Evolutionary conservation across 305 asterid species (phyloP), one percentile per base, ranked within the genome.

Genomic region (Fraxinus dipetala): DNA sequence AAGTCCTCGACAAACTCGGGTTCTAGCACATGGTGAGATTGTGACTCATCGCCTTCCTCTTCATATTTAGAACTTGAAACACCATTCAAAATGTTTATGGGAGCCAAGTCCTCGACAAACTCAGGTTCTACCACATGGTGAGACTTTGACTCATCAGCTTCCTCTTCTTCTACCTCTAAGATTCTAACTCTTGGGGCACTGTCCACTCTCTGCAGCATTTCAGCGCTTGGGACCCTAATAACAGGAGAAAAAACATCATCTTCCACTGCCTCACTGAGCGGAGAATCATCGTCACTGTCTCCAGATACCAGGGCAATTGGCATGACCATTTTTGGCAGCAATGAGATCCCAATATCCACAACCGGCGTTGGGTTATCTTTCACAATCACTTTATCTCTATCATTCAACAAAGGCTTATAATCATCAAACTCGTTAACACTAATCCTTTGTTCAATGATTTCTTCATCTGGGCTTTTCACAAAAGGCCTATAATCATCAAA

Each of bases 221-320:
- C 89, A 80, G 81, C 63, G 80, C 89, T 86, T 1, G 90, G 90
- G 72, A 88, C 86, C 77, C 89, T 84, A 76, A 77, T 89, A 72
- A 83, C 61, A 40, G 90, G 92, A 1, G 82, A 83, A 80, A 84
- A 86, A 8, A 82, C 87, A 76, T 83, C 96, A 31, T 89, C 91
- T 80, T 88, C 94, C 26, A 70, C 79, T 77, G 80, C 87, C 81
- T 54, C 89, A 82, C 91, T 90, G 76, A 84, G 84, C 82, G 70
- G 85, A 63, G 91, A 92, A 80, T 91, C 96, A 61, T 89, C 92
- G 54, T 92, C 96, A 82, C 94, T 93, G 79, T 90, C 95, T 77
- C 91, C 83, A 2, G 97, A 89, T 83, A 95, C 77, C 85, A 80
- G 78, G 26, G 98, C 98, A 83, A 92, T 78, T 4, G 97, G 98